Base-by-base conservation (phyloP, 768 basidiomycete species). In the Rhodosporidiobolus odoratus region DNA sequence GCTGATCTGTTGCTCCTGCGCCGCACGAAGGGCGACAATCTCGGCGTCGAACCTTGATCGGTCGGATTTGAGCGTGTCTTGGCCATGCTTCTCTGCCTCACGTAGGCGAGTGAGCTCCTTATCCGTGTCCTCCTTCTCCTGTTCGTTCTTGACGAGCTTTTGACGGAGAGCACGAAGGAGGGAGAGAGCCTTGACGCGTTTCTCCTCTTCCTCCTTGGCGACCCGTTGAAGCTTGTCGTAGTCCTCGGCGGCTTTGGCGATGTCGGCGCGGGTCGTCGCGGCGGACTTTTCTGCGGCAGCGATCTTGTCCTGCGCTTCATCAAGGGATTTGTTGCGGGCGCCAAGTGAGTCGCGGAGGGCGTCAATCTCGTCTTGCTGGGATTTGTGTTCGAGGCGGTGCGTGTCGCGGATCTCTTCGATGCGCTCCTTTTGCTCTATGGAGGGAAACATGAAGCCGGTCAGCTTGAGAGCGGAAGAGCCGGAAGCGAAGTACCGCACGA, bases 191-290 rank as follows among this genome's bases (percentile, higher is more conserved):
- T 98, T 99, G 27, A 87, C 86, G 19, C 95, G 87, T 80, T 99
- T 98, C 80, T 99, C 96, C 79, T 98, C 96, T 78, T 98, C 96
- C 70, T 97, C 94, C 79, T 91, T 96, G 9, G 87, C 88, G 16
- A 82, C 65, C 27, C 81, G 85, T 57, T 86, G 84, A 1, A 88
- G 79, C 66, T 96, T 90, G 25, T 82, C 79, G 57, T 83, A 83
- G n/a, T 92, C 81, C 25, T 82, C 83, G 5, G 69, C 54, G 2
- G 69, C 71, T 52, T 73, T 74, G 4, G 84, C 83, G 0, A 88
- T 80, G 48, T 89, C 87, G 0, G 80, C 83, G 50, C 83, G 85
- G 64, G 83, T 85, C 2, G 82, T 78, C 8, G 81, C 76, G 21
- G 84, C 82, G 41, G 83, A 84, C 70, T 87, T 85, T 15, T 94